Conservation (phyloP, 176 grass and related monocot genomes). For the Hsuehochloa calcarea region DNA sequence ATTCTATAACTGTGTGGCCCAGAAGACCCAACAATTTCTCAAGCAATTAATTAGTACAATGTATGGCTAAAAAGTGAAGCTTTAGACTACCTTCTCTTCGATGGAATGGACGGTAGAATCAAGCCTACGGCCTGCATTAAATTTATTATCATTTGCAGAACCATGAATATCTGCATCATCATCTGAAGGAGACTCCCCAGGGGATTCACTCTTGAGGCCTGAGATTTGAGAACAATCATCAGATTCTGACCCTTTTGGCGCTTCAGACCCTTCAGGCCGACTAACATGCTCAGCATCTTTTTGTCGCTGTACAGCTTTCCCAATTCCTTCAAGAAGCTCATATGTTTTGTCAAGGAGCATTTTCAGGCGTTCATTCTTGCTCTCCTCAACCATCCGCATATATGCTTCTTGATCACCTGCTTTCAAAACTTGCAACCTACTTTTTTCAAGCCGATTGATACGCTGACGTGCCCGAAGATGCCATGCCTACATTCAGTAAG, state of each 20-base stretch:
- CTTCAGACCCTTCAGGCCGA: slow-evolving; percentile 47
- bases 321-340: slow-evolving; percentile 92
- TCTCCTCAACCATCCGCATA: slow-evolving; percentile 97
- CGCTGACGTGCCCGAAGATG: slow-evolving; percentile 91
- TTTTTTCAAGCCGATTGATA: slow-evolving; percentile 75
- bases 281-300: slow-evolving; percentile 92
- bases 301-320: slow-evolving; percentile 91
- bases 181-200: slow-evolving; percentile 52
- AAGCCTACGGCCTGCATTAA: slow-evolving; percentile 85
- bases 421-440: slow-evolving; percentile 81
- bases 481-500: slow-evolving; percentile 69
- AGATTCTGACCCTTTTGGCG: slow-evolving; percentile 60
- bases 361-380: slow-evolving; percentile 97
- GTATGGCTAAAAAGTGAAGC: slow-evolving; percentile 15
- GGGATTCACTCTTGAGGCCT: slow-evolving; percentile 46
- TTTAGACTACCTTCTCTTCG: slow-evolving; percentile 87
- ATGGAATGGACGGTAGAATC: slow-evolving; percentile 97
- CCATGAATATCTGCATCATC: slow-evolving; percentile 46
- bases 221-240: slow-evolving; percentile 41
- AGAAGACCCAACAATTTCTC: slow-evolving; percentile 9
- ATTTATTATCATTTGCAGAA: slow-evolving; percentile 43
- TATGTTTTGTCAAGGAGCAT: slow-evolving; percentile 98
- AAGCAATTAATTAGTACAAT: slow-evolving; percentile 16
- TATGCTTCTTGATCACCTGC: slow-evolving; percentile 98
- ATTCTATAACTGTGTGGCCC: background rate